Evolutionary conservation across 2,329 filamentous ascomycete species (phyloP).

Genomic region (Epichloe sp.): DNA sequence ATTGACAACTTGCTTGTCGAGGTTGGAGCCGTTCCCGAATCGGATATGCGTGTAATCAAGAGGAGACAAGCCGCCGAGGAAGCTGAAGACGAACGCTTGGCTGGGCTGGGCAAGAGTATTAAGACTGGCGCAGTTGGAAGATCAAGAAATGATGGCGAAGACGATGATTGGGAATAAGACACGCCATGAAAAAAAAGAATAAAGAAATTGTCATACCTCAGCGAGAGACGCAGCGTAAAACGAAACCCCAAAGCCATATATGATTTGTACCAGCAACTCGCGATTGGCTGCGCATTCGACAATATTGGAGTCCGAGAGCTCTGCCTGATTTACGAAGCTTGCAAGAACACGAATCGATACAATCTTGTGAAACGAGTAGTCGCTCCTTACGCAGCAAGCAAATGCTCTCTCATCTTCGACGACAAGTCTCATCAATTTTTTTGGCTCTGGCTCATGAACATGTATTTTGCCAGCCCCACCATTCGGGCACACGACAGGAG

Average conservation of each 20-base stretch:
- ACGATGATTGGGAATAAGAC: constrained; percentile 50
- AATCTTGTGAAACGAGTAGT: neutral
- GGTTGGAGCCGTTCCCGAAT: constrained; percentile 63
- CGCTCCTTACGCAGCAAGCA: neutral
- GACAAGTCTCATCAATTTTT: neutral
- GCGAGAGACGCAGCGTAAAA: neutral
- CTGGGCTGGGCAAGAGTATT: constrained; percentile 29
- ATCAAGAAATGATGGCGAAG: constrained; percentile 28
- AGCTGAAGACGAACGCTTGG: constrained; percentile 42
- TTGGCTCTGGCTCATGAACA: too few relatives aligned
- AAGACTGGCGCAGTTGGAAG: constrained; percentile 36
- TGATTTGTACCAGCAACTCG: neutral
- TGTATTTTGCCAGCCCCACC: neutral
- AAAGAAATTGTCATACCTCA: neutral
- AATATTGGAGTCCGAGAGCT: neutral
- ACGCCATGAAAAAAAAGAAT: neutral
- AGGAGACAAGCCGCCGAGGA: constrained; percentile 46
- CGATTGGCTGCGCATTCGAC: neutral
- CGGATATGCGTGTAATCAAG: constrained; percentile 64
- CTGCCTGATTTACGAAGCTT: neutral
- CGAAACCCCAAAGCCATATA: neutral
- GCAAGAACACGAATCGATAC: neutral
- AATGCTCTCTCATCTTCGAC: neutral
- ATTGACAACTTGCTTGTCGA: constrained; percentile 73
- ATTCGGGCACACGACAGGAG: neutral